Evolutionary conservation across 495 filamentous ascomycete genomes (phyloP), one percentile per base, ranked within the genome.

Genomic region (Aspergillus nanangensis): DNA sequence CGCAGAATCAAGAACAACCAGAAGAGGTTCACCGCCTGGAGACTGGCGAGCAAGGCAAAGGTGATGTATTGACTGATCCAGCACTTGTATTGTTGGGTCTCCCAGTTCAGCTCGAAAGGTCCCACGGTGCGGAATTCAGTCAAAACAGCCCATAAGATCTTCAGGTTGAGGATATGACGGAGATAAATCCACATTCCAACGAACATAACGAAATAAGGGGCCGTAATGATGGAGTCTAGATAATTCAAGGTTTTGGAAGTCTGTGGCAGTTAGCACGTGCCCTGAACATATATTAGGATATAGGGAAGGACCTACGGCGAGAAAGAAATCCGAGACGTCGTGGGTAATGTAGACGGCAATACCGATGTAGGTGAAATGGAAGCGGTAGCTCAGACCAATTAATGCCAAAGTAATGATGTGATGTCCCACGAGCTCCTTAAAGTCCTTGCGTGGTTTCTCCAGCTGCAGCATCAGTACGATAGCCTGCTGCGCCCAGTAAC

Each of bases 301-400:
- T 23, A 1, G 8, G 11, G 23, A 17, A 9, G 44, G 34, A 75
- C 87, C 66, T 82, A 93, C 89, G 17, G 94, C 94, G 13, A 98
- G 76, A 80, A 98, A 98, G 67, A 97, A 96, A 60, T 98, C 93
- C 42, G 82, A 87, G 50, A 97, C 87, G 54, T 98, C 93, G 58
- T 95, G 90, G 17, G 93, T 97, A 49, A 96, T 90, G 63, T 95
- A 98, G 7, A 98, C 92, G 22, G 89, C 91, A 31, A 98, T 60
- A n/a, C 93, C 93, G 71, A 98, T 94, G 64, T 94, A 91, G 8
- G 93, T 93, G 66, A 98, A 98, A 66, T 98, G 94, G 74, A 95
- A 98, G 23, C 91, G 84, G 65, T 98, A 98, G 71, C 88, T 94
- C 60, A 90, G 65, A 23, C 70, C 82, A 50, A 98, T 97, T 44